phyloP scores from a whole-genome alignment of 2,329 filamentous ascomycete species.

The Ascocoryne sarcoides region DNA sequence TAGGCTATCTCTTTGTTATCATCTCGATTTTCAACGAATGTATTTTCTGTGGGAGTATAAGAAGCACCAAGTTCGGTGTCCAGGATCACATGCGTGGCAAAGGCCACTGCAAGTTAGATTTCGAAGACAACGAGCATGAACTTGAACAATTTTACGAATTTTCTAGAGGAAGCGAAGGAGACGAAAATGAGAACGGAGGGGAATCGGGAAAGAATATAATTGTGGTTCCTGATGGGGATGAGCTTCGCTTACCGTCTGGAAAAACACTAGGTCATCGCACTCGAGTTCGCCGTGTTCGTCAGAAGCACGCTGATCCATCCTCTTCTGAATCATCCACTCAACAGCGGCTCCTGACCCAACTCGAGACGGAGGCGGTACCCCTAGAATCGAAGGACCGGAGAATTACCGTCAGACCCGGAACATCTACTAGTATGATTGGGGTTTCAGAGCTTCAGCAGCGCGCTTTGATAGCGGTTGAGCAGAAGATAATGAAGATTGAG shows the following conservation, averaged over 20 bases:
- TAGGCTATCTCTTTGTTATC: conserved; percentile 40
- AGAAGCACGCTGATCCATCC: conserved; percentile 4
- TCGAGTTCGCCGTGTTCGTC: conserved; percentile 3
- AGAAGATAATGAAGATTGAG: conserved; percentile 18
- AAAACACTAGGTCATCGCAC: conserved; percentile 29
- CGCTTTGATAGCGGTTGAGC: conserved; percentile 19
- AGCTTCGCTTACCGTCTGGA: conserved; percentile 31
- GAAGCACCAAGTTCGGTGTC: conserved; percentile 35
- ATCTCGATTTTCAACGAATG: conserved; percentile 42
- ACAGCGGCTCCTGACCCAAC: conserved; percentile 1
- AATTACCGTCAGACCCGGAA: conserved; percentile 8
- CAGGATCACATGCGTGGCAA: conserved; percentile 44
- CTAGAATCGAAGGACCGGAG: neutral
- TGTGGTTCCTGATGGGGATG: conserved; percentile 21
- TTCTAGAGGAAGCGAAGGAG: conserved; percentile 2
- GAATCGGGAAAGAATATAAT: neutral
- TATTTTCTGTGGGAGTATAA: conserved; percentile 38
- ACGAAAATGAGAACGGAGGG: conserved; percentile 7
- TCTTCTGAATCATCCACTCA: neutral
- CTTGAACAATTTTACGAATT: conserved; percentile 34
- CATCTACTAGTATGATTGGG: conserved; percentile 17
- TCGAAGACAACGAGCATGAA: conserved; percentile 30
- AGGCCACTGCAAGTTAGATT: conserved; percentile 38
- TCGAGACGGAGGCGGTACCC: neutral
- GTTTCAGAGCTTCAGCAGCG: conserved; percentile 18